These are phyloP conservation scores for Magnolia kwangsiensis DNA, from an alignment of 164 flowering plant genomes.

Conservation along the genomic window DNA sequence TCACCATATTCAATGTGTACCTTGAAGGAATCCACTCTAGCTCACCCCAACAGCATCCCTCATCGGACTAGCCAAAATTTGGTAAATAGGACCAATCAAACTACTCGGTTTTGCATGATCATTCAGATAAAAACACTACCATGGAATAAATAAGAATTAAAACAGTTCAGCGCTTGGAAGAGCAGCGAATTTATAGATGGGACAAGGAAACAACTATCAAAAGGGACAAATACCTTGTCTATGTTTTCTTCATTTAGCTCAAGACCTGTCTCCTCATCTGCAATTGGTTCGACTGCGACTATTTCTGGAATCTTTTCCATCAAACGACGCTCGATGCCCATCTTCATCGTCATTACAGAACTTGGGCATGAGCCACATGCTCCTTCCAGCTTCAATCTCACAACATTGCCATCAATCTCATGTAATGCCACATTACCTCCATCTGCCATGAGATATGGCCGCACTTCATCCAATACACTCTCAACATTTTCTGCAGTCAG, in stretches of 20 bases:
- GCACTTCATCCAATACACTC: constrained; percentile 77
- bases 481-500: constrained; percentile 92
- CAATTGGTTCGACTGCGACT: constrained; percentile 79
- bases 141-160: not conserved
- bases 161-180: not conserved
- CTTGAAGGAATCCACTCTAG: not conserved
- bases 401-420: constrained; percentile 95
- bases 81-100: not conserved
- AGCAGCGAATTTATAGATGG: not conserved
- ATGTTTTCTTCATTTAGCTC: constrained; percentile 88
- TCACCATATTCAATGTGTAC: too few species aligned
- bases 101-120: not conserved
- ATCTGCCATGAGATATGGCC: constrained; percentile 96
- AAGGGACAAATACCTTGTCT: constrained; percentile 58
- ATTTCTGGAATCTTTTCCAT: constrained; percentile 95
- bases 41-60: not conserved
- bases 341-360: constrained; percentile 84
- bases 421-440: constrained; percentile 93
- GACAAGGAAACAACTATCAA: not conserved
- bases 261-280: constrained; percentile 90
- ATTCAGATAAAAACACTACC: not conserved
- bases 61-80: not conserved
- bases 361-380: constrained; percentile 99
- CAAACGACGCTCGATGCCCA: constrained; percentile 91
- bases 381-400: constrained; percentile 86